Conservation (phyloP, 768 basidiomycete species). For the Naganishia antarctica region DNA sequence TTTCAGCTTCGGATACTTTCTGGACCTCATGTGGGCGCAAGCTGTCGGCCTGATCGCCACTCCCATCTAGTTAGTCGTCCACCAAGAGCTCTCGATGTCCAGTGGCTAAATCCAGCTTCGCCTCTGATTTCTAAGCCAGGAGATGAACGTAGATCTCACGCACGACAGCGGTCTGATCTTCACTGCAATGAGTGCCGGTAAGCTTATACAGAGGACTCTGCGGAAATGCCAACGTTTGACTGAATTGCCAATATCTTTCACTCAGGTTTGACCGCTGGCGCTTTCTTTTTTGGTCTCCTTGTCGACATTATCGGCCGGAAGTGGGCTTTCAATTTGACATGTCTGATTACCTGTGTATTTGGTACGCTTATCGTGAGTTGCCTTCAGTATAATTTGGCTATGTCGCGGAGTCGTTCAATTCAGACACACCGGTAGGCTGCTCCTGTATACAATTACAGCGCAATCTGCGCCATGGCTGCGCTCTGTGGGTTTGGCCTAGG, state of each 20-base stretch:
- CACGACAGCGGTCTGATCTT: constrained; percentile 40
- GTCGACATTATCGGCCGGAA: constrained; percentile 45
- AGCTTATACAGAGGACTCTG: background rate
- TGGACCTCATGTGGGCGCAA: constrained; percentile 49
- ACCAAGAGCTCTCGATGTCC: background rate
- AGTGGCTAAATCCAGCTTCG: background rate
- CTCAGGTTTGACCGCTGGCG: constrained; percentile 27
- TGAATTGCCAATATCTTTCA: background rate
- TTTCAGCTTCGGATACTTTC: constrained; percentile 44
- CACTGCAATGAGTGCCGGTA: constrained; percentile 44
- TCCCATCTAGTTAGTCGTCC: constrained; percentile 34
- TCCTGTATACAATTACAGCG: constrained; percentile 49
- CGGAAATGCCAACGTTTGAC: constrained; percentile 39
- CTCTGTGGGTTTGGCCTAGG: constrained; percentile 35
- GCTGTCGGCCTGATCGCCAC: constrained; percentile 44
- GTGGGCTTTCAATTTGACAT: constrained; percentile 52
- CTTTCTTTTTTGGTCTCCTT: constrained; percentile 27
- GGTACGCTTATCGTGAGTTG: constrained; percentile 24
- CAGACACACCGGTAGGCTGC: constrained; percentile 35
- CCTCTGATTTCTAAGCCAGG: background rate
- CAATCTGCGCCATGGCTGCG: constrained; percentile 48
- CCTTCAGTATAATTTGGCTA: too few species aligned
- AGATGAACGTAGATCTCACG: constrained; percentile 16
- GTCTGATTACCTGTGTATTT: constrained; percentile 49
- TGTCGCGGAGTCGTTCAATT: too few species aligned